Conservation (phyloP, 2,329 filamentous ascomycete genomes). For the Calonectria pauciramosa region DNA sequence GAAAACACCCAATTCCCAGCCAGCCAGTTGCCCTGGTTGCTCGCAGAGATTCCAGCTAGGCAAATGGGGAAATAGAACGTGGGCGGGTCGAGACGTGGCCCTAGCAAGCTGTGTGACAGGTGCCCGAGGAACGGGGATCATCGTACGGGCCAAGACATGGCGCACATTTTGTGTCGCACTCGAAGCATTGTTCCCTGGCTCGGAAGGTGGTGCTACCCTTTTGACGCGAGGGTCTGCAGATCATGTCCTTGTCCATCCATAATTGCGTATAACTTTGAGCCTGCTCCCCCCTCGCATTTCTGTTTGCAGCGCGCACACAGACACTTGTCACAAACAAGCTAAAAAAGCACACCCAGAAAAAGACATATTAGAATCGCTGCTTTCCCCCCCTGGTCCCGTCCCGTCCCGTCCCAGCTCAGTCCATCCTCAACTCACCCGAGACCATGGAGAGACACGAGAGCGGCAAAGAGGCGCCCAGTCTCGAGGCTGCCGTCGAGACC, state of each 20-base stretch:
- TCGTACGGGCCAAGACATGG: not conserved
- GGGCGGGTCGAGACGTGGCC: conserved; percentile 5
- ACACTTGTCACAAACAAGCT: not conserved
- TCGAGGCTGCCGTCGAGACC: conserved; percentile 45
- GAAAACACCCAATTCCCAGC: not conserved
- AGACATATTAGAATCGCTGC: not conserved
- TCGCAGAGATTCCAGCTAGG: not conserved
- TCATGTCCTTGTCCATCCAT: conserved; percentile 14
- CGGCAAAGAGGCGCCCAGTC: conserved; percentile 30
- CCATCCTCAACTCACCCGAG: not conserved
- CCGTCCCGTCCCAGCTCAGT: not conserved
- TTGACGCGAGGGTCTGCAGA: conserved; percentile 17
- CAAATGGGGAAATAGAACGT: conserved; percentile 12
- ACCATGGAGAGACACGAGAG: conserved; percentile 42
- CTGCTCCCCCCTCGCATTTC: conserved; percentile 11
- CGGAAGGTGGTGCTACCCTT: conserved; percentile 31
- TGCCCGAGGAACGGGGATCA: conserved; percentile 10
- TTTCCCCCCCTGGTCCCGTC: not conserved
- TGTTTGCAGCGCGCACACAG: conserved; percentile 14
- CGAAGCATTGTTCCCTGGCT: conserved; percentile 18
- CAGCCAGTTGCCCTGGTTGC: not conserved
- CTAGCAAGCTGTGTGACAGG: conserved; percentile 1
- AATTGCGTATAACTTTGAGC: conserved; percentile 21
- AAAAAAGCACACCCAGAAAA: not conserved
- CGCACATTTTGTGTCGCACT: conserved; percentile 5